Evolutionary conservation across 75 land plant genomes (phyloP), one percentile per base, ranked within the genome.

Genomic region (Sequoiadendron giganteum): DNA sequence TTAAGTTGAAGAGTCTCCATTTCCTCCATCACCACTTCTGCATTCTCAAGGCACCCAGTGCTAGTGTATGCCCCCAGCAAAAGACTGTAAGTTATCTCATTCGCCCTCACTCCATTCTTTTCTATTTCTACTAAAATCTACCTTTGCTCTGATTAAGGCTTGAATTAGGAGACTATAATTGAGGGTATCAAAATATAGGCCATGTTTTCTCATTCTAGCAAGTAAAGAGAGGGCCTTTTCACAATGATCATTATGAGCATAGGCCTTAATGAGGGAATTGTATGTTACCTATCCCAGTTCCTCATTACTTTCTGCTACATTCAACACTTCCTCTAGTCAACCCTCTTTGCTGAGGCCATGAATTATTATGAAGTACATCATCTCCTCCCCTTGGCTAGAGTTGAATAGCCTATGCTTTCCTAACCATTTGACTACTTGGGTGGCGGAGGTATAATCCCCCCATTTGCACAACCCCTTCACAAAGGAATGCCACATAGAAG

Each of bases 41-140:
- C 97, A 72, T 93, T 94, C 88, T 97, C 98, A 90, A 92, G 88
- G 14, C 96, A 90, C 9, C 99, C 99, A 1, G 95, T 94, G 81
- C 90, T 93, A 0, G 90, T 90, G 86, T 97, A 96, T 1, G 95
- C 95, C 89, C 94, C 96, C 78, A 97, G 93, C 13, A 97, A 79
- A 15, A 95, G 86, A 70, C 94, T 91, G 88, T 97, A 97, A 43
- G 95, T 97, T 9, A 86, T 87, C 65, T 92, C 94, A 90, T 93
- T 91, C 3, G 96, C 93, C 16, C 76, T 84, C 45, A 96, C 87
- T 14, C 94, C 95, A 70, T 85, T 43, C 49, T 72, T 89, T 87
- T 90, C 94, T 92, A 93, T 95, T 84, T 93, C 92, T 10, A 86
- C 87, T 19, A 97, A 89, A 28, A 95, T 68, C 13, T 36, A 87